These are phyloP conservation scores for Pleoardoris graminearum DNA, from an alignment of 2,329 filamentous ascomycete species.

Conservation along the genomic window DNA sequence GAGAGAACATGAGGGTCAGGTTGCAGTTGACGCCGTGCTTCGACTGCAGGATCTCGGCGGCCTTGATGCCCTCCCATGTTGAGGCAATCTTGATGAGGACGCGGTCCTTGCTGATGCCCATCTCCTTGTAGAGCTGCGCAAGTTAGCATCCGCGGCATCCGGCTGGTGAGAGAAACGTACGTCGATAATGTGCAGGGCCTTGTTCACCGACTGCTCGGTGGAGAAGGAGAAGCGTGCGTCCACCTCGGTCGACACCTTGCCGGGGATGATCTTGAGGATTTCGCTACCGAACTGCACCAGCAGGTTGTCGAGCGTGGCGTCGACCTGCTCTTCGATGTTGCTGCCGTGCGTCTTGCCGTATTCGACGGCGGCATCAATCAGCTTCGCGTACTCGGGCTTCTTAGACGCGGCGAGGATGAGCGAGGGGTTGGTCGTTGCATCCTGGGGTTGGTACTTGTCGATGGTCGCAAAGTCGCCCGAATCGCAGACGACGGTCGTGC, in stretches of 20 bases:
- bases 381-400: constrained; percentile 91
- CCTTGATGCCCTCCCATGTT: constrained; percentile 99
- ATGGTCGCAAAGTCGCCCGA: constrained; percentile 87
- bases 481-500: constrained; percentile 97
- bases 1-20: constrained; percentile 98
- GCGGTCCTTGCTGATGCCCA: constrained; percentile 90
- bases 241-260: constrained; percentile 98
- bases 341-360: constrained; percentile 78
- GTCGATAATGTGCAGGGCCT: constrained; percentile 96
- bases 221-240: constrained; percentile 96
- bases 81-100: constrained; percentile 98
- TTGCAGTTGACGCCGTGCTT: constrained; percentile 98
- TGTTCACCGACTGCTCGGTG: constrained; percentile 86
- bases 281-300: constrained; percentile 98
- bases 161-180: constrained; percentile 56
- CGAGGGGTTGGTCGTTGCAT: constrained; percentile 99
- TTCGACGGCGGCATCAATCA: constrained; percentile 82
- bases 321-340: constrained; percentile 78
- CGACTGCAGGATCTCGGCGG: constrained; percentile 92
- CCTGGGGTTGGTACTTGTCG: constrained; percentile 99
- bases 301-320: constrained; percentile 87
- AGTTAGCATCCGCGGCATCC: constrained; percentile 25
- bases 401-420: constrained; percentile 98
- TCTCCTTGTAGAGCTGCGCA: constrained; percentile 84
- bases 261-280: constrained; percentile 95